Conservation (phyloP, 2,329 filamentous ascomycete species). For the Claviceps spartinae region DNA sequence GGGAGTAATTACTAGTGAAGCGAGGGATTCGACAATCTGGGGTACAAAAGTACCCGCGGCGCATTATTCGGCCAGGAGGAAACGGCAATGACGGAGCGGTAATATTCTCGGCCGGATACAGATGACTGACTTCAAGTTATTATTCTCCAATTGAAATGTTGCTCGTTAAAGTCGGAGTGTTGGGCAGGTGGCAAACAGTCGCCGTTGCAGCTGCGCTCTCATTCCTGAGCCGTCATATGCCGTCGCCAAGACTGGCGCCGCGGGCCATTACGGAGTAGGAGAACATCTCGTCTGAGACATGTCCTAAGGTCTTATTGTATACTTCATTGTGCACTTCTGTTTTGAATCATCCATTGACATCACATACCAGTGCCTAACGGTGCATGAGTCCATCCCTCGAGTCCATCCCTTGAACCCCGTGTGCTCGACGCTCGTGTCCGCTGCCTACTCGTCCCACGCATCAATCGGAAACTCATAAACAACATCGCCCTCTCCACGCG, state of each 20-base stretch:
- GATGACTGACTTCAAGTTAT: neutral
- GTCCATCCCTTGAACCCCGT: too few relatives aligned
- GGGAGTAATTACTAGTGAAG: neutral
- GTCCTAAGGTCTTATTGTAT: too few relatives aligned
- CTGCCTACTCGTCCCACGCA: constrained; percentile 28
- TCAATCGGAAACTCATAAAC: constrained; percentile 43
- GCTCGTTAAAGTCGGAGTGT: neutral
- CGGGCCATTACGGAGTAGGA: too few relatives aligned
- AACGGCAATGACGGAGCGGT: neutral
- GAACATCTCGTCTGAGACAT: neutral
- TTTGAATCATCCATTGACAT: too few relatives aligned
- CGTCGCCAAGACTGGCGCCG: too few relatives aligned
- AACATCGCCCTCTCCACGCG: constrained; percentile 40
- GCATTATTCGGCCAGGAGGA: neutral
- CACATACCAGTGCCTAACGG: too few relatives aligned
- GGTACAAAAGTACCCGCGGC: neutral
- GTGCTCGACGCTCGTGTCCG: too few relatives aligned
- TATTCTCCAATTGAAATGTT: neutral
- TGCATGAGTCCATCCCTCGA: too few relatives aligned
- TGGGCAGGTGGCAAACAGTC: constrained; percentile 4
- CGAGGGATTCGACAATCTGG: neutral
- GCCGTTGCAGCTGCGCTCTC: neutral
- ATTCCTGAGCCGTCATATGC: neutral
- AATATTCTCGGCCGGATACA: neutral
- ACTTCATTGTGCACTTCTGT: too few relatives aligned